A percentile compares a stretch with the other conserved stretches of the same genome.
These are phyloP conservation scores for Ustulina deusta DNA, from an alignment of 2,329 filamentous ascomycete genomes.

Conservation along the genomic window DNA sequence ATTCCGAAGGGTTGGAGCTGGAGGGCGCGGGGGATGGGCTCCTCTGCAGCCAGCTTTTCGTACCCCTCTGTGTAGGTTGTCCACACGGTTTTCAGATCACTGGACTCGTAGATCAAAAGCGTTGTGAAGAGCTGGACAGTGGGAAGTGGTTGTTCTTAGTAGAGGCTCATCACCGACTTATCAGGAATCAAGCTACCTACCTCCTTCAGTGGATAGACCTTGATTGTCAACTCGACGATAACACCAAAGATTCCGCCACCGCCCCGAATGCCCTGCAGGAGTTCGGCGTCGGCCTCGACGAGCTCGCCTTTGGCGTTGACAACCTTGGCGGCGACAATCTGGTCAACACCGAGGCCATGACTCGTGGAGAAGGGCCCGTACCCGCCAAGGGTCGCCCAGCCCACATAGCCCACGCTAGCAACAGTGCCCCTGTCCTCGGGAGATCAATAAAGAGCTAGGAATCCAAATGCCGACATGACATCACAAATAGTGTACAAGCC, in stretches of 20 bases:
- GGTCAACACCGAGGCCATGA: slow-evolving; percentile 54
- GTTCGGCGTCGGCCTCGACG: slow-evolving; percentile 52
- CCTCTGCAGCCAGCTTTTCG: slow-evolving; percentile 28
- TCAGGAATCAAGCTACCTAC: slow-evolving; percentile 39
- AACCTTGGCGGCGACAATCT: slow-evolving; percentile 54
- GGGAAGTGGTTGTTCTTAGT: background rate
- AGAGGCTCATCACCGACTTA: background rate
- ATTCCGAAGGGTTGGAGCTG: slow-evolving; percentile 48
- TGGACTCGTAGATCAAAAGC: slow-evolving; percentile 50
- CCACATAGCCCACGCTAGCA: slow-evolving; percentile 50
- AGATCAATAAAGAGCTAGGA: background rate
- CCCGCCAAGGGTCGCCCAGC: slow-evolving; percentile 53
- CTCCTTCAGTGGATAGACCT: slow-evolving; percentile 53
- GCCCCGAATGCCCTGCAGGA: slow-evolving; percentile 56
- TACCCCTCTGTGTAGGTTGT: slow-evolving; percentile 31
- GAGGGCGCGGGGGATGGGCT: slow-evolving; percentile 23
- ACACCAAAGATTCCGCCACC: slow-evolving; percentile 56
- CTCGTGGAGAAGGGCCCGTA: slow-evolving; percentile 50
- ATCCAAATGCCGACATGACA: background rate
- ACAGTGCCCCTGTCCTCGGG: slow-evolving; percentile 38
- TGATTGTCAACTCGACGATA: slow-evolving; percentile 56
- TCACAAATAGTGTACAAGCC: background rate
- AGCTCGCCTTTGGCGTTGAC: slow-evolving; percentile 54
- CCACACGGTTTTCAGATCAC: slow-evolving; percentile 44
- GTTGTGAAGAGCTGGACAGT: slow-evolving; percentile 18